Conservation (phyloP, 768 basidiomycete genomes). For the Mycena galopus region DNA sequence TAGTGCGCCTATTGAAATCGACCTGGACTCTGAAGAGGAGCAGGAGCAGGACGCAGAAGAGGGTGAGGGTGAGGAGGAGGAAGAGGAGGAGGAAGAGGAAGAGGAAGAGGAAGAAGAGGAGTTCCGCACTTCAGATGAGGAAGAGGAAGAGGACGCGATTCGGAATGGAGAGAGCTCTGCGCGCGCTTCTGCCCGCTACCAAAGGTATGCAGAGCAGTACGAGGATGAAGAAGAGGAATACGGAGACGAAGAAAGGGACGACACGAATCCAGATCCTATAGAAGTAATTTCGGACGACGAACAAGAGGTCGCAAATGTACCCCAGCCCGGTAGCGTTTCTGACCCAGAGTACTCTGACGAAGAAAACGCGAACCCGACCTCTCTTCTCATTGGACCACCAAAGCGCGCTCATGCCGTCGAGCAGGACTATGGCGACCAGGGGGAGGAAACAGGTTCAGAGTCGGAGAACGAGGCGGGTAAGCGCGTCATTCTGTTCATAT, state of each 20-base stretch:
- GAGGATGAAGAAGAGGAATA: conserved; percentile 38
- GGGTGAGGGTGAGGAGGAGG: conserved; percentile 44
- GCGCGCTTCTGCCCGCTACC: conserved; percentile 40
- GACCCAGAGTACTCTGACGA: conserved; percentile 37
- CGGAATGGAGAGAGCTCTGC: conserved; percentile 44
- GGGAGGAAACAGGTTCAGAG: conserved; percentile 35
- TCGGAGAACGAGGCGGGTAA: conserved; percentile 35
- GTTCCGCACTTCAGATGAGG: conserved; percentile 36
- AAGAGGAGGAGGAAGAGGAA: conserved; percentile 42
- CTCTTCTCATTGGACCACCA: conserved; percentile 3
- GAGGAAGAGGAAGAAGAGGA: conserved; percentile 40
- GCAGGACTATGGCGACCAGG: conserved; percentile 29
- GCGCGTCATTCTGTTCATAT: not conserved
- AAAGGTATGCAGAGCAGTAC: conserved; percentile 33
- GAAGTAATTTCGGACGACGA: conserved; percentile 46
- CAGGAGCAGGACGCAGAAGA: conserved; percentile 46
- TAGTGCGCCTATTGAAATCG: conserved; percentile 63
- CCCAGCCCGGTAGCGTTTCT: conserved; percentile 30
- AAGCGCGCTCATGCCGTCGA: not conserved
- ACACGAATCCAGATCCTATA: conserved; percentile 36
- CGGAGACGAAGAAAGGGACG: conserved; percentile 36
- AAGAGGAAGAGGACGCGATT: conserved; percentile 44
- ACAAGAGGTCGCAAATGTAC: conserved; percentile 22
- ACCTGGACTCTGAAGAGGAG: conserved; percentile 51
- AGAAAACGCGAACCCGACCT: conserved; percentile 8